Base-by-base conservation (phyloP, 768 basidiomycete species). In the Clathrus columnatus region DNA sequence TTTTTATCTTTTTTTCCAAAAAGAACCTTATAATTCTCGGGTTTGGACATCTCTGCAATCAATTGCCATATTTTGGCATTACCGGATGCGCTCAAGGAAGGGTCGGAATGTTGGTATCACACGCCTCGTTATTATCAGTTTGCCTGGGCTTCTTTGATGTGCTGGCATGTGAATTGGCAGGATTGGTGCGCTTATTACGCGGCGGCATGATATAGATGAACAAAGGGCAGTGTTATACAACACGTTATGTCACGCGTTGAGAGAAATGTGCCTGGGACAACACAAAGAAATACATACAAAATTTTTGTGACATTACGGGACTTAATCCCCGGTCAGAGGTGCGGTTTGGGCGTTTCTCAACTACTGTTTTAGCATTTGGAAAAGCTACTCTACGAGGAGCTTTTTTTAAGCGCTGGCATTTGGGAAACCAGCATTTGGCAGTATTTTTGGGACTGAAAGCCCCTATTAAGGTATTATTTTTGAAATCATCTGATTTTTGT, bases 1-100 rank as follows among this genome's bases (percentile, higher is more conserved):
- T 51, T 50, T 18, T 48, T 57, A 36, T 63, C 58, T 21, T 53
- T 45, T 26, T 61, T 63, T 14, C 64, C 65, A 52, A 65, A 65
- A 14, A 66, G 52, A 17, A 65, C 57, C 48, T 56, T 55, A 49
- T 55, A 58, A 51, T 66, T 64, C 6, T 47, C 59, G 14, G 36
- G n/a, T 52, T 62, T 60, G 29, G 54, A 56, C 3, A 63, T 52
- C 52, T 65, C 57, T 2, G 23, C 46, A 20, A 48, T 48, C 8
- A 48, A 20, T 10, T 8, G n/a, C 46, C 46, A 48, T 10, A 21
- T 48, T 20, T 48, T 48, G 11, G 8, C 46, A 23, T 48, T 48
- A 8, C 24, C 20, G 20, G n/a, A 18, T 20, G 46, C 46, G 24
- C 46, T 21, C 46, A 17, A 48, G 24, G 46, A 21, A 20, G 24